Percentiles rank a stretch among this genome's conserved stretches.
These are phyloP conservation scores for Lophiostoma macrostomum DNA, from an alignment of 495 filamentous ascomycete species.

Conservation along the genomic window DNA sequence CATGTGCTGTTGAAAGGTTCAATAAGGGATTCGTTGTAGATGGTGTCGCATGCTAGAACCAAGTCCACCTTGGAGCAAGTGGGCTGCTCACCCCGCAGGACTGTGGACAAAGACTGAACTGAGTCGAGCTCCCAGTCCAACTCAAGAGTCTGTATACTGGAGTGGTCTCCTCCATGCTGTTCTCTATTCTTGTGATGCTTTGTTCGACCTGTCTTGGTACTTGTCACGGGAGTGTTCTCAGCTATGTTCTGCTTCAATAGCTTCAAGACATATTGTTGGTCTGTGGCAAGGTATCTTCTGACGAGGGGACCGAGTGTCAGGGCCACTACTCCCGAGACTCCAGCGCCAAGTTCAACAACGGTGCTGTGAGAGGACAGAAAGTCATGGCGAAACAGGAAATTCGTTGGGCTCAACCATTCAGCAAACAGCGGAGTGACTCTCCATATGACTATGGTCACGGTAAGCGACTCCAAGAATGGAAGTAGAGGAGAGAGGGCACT, in stretches of 20 bases:
- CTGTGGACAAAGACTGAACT: slow-evolving; percentile 24
- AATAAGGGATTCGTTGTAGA: slow-evolving; percentile 57
- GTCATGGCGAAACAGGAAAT: slow-evolving; percentile 60
- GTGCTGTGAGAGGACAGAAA: slow-evolving; percentile 54
- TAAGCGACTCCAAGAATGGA: slow-evolving; percentile 18
- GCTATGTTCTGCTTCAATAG: slow-evolving; percentile 71
- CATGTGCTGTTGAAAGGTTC: slow-evolving; percentile 80
- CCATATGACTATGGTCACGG: slow-evolving; percentile 65
- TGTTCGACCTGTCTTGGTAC: not conserved
- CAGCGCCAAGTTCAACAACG: slow-evolving; percentile 82
- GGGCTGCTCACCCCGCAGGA: too few relatives aligned
- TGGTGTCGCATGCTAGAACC: slow-evolving; percentile 45
- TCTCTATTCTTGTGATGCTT: slow-evolving; percentile 9
- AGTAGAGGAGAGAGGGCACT: slow-evolving; percentile 7
- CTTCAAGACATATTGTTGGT: slow-evolving; percentile 80
- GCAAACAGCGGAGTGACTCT: slow-evolving; percentile 86
- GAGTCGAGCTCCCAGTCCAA: slow-evolving; percentile 70
- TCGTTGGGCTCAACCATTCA: slow-evolving; percentile 68
- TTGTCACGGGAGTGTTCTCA: slow-evolving; percentile 49
- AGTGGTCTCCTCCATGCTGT: not conserved
- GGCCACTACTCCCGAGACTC: slow-evolving; percentile 74
- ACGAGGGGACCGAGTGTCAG: slow-evolving; percentile 61
- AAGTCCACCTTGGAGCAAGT: too few relatives aligned
- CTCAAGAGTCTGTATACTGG: slow-evolving; percentile 48
- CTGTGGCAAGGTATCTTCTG: slow-evolving; percentile 71